Percentiles rank a stretch among this genome's conserved stretches.
Conservation (phyloP, 176 grass and related monocot genomes). For the Triticum urartu region DNA sequence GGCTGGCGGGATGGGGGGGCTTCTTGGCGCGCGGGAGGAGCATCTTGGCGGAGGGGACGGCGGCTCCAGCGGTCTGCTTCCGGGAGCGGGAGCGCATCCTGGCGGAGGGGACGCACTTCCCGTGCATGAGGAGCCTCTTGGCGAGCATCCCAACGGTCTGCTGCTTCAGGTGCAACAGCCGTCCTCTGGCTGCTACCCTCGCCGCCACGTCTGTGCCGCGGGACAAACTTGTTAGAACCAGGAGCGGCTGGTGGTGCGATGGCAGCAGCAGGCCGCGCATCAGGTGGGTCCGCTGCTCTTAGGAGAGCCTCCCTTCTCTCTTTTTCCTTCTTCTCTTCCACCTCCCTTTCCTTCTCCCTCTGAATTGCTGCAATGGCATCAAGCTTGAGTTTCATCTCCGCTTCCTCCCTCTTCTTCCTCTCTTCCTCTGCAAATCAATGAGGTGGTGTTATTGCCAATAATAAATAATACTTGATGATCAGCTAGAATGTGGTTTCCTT, state of each 20-base stretch:
- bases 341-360: not conserved
- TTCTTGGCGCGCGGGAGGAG: no score
- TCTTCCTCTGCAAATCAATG: no score
- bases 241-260: not conserved
- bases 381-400: no score
- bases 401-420: no score
- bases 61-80: not conserved
- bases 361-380: no score
- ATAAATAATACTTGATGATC: no score
- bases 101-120: no score
- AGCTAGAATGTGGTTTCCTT: no score
- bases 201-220: not conserved
- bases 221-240: not conserved
- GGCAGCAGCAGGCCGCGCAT: not conserved
- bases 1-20: no score
- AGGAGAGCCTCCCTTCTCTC: not conserved
- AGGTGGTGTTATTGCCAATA: no score
- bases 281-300: not conserved
- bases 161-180: conserved; percentile 32
- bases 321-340: not conserved
- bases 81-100: not conserved
- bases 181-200: conserved; percentile 24
- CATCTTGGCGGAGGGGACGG: no score
- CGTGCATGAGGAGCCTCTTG: no score
- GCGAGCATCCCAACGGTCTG: conserved; percentile 48